Base-by-base conservation (phyloP, 2,329 filamentous ascomycete genomes). In the Claviceps sp. region DNA sequence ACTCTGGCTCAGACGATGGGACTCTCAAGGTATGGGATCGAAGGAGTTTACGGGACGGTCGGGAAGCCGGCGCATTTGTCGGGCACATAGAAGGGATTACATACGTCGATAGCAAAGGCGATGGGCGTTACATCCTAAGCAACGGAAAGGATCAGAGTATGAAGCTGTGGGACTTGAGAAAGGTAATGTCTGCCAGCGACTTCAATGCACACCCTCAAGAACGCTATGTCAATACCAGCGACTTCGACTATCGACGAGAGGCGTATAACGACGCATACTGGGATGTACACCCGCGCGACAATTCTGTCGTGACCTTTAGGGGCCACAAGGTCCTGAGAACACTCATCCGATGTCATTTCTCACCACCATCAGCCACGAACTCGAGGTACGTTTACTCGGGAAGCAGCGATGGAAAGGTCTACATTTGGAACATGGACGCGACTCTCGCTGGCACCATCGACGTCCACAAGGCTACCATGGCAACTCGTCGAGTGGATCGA, bases 111-210 rank as follows among this genome's bases (percentile, higher is more conserved):
- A 82, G 78, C 66, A 85, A 85, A 61, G 80, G 80, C 49, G 82
- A 85, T 61, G 82, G 82, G 4, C 73, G 82, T 52, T 97, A 97
- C 65, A 85, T 97, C 8, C 78, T 98, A 26, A 90, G 85, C 58
- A 98, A 98, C 61, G 88, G 82, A 55, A 98, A 97, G 64, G 93
- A 98, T 63, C 93, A 97, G 66, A 91, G 84, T 43, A 95, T 95
- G 80, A 97, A 97, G 68, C 76, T 98, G 0, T 98, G 93, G 93
- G 93, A 98, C 65, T 66, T 96, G 52, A 78, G 91, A 49, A 94
- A 87, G 75, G 91, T 89, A 76, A 86, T 93, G 74, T 82, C 82
- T 5, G 84, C 85, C 1, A 76, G 82, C 37, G 71, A 75, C 50
- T 86, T 80, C 53, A 72, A 75, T 45, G 67, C 72, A 36, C 69